phyloP scores from a whole-genome alignment of 768 basidiomycete genomes.

The Pleurotus platypus region DNA sequence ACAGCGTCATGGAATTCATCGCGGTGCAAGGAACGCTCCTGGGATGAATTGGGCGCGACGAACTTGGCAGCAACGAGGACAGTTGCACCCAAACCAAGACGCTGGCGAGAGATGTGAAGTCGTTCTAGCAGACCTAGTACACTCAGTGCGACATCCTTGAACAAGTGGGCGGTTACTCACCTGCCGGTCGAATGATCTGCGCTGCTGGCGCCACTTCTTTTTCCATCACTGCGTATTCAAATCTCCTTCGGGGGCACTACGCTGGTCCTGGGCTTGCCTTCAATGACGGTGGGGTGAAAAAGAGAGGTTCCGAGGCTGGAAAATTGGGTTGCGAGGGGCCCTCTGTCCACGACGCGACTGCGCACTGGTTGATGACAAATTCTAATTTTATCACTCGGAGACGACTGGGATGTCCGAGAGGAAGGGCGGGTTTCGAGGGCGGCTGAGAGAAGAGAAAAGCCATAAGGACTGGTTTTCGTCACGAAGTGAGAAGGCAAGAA shows the following conservation, averaged over 20 bases:
- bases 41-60: background rate
- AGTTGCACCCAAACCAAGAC: background rate
- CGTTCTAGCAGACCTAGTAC: slow-evolving; percentile 5
- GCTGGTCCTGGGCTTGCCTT: too few relatives aligned
- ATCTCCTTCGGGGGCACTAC: background rate
- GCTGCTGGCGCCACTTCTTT: background rate
- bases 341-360: too few relatives aligned
- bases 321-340: too few relatives aligned
- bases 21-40: background rate
- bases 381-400: too few relatives aligned
- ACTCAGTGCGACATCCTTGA: background rate
- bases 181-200: slow-evolving; percentile 1
- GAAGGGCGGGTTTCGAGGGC: too few relatives aligned
- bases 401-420: too few relatives aligned
- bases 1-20: background rate
- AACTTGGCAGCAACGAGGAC: slow-evolving; percentile 2
- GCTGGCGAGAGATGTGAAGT: slow-evolving; percentile 3
- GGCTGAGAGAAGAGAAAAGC: too few relatives aligned
- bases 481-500: too few relatives aligned
- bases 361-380: too few relatives aligned
- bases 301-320: too few relatives aligned
- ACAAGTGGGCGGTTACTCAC: background rate
- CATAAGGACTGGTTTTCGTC: too few relatives aligned
- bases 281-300: too few relatives aligned
- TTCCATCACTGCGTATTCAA: background rate